Evolutionary conservation across 768 basidiomycete genomes (phyloP), one percentile per base, ranked within the genome.

Genomic region (Cubamyces lactineus): DNA sequence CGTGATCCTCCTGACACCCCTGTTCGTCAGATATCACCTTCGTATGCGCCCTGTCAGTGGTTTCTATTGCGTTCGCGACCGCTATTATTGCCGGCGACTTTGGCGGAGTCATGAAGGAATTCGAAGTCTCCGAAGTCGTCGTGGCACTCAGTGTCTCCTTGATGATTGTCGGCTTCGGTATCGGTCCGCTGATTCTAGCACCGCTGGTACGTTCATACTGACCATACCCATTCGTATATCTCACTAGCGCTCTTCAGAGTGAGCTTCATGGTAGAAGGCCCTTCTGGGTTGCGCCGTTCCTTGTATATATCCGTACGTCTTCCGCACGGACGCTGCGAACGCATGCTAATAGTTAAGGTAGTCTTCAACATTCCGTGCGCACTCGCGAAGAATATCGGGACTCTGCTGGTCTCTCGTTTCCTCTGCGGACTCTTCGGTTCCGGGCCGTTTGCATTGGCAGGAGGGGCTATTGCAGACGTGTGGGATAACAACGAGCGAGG

Each of bases 341-440:
- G 19, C 3, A 3, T 3, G 17, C 40, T 50, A 6, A 58, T 30
- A 0, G 9, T 0, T 15, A 2, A 0, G 5, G 11, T 28, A 59
- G 57, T 79, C 48, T 78, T 77, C 70, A 76, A 75, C 61, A 73
- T 81, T 54, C 78, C 75, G 6, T 75, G 75, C 59, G 78, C 79
- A 0, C 65, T 79, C 11, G 75, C 76, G 0, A 59, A 70, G 19
- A 79, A 78, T 66, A 77, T 79, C 57, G 71, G 71, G 58, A 76
- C 77, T 0, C 67, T 80, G 9, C 69, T 82, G 21, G 66, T 79
- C 42, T 74, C 76, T 39, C 75, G 80, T 5, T 78, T 79, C 68
- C 61, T 80, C 46, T 76, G 75, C 49, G 80, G 80, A 39, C 59
- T 76, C 48, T 77, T 75, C 57, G 78, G 77, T 6, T 72, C 73